These are phyloP conservation scores for Bathelium albidoporum DNA, from an alignment of 495 filamentous ascomycete species.

Conservation along the genomic window DNA sequence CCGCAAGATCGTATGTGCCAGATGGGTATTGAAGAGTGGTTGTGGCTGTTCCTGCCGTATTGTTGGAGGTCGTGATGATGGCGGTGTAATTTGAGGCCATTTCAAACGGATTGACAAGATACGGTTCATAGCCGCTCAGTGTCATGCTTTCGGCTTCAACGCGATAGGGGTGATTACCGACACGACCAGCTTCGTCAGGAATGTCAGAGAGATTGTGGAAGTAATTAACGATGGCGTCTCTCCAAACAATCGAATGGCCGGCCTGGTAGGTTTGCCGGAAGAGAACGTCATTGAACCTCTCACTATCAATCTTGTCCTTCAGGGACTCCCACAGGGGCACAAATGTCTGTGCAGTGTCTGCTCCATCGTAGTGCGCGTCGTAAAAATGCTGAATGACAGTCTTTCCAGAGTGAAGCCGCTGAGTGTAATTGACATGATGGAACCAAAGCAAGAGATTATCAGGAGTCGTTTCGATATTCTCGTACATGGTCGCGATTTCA, in stretches of 20 bases:
- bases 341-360: constrained; percentile 50
- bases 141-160: constrained; percentile 57
- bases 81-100: constrained; percentile 41
- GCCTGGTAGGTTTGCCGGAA: constrained; percentile 53
- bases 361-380: constrained; percentile 57
- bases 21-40: constrained; percentile 37
- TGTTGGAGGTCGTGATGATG: constrained; percentile 41
- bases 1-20: constrained; percentile 51
- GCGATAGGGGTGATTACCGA: constrained; percentile 48
- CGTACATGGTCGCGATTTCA: constrained; percentile 46
- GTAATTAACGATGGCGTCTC: constrained; percentile 52
- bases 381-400: constrained; percentile 72
- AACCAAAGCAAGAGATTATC: constrained; percentile 66
- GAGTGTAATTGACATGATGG: constrained; percentile 62
- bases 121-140: constrained; percentile 43
- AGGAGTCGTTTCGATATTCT: constrained; percentile 53
- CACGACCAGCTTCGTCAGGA: constrained; percentile 42
- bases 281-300: constrained; percentile 49
- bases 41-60: constrained; percentile 39
- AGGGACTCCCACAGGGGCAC: constrained; percentile 43
- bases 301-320: constrained; percentile 45
- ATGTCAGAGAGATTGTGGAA: constrained; percentile 52
- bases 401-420: constrained; percentile 51
- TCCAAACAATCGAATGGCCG: constrained; percentile 60
- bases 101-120: constrained; percentile 44